Percentiles rank a stretch among this genome's conserved stretches.
Conservation (phyloP, 208 protist genomes). For the Acanthamoeba royreba region DNA sequence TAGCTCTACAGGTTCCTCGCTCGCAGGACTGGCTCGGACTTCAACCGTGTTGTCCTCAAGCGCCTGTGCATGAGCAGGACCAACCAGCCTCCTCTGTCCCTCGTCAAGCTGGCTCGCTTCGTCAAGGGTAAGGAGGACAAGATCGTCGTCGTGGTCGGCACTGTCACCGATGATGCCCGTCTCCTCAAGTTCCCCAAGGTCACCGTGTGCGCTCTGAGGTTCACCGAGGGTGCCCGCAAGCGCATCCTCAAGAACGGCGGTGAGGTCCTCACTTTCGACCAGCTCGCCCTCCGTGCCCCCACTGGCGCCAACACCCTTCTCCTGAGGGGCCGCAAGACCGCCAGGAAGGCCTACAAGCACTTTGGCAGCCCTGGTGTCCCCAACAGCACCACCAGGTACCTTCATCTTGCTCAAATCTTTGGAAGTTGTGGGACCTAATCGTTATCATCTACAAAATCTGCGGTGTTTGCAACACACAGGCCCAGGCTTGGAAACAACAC, state of each 20-base stretch:
- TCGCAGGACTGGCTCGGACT: slow-evolving; percentile 95
- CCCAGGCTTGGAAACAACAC: slow-evolving; percentile 83
- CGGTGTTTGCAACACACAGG: slow-evolving; percentile 72
- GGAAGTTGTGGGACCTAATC: not conserved
- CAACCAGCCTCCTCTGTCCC: slow-evolving; percentile 95
- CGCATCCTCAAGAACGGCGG: slow-evolving; percentile 98
- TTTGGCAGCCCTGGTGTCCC: slow-evolving; percentile 97
- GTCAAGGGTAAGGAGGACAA: slow-evolving; percentile 91
- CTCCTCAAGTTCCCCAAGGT: slow-evolving; percentile 92
- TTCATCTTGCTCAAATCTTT: not conserved
- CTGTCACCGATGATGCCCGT: slow-evolving; percentile 98
- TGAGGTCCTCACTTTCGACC: slow-evolving; percentile 99
- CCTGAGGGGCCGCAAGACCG: slow-evolving; percentile 91
- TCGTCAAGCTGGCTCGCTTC: slow-evolving; percentile 89
- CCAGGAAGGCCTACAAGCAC: slow-evolving; percentile 96
- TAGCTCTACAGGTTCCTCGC: slow-evolving; percentile 98
- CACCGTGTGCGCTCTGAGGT: slow-evolving; percentile 95
- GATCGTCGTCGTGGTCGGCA: slow-evolving; percentile 97
- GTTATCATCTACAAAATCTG: slow-evolving; percentile 43
- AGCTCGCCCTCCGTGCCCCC: slow-evolving; percentile 95
- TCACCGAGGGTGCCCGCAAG: slow-evolving; percentile 97
- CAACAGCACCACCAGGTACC: slow-evolving; percentile 60
- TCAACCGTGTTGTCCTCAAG: slow-evolving; percentile 98
- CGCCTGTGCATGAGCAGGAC: slow-evolving; percentile 93
- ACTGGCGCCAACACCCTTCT: slow-evolving; percentile 96